Base-by-base conservation (phyloP, 148 eudicot genomes). In the Bassia scoparia region DNA sequence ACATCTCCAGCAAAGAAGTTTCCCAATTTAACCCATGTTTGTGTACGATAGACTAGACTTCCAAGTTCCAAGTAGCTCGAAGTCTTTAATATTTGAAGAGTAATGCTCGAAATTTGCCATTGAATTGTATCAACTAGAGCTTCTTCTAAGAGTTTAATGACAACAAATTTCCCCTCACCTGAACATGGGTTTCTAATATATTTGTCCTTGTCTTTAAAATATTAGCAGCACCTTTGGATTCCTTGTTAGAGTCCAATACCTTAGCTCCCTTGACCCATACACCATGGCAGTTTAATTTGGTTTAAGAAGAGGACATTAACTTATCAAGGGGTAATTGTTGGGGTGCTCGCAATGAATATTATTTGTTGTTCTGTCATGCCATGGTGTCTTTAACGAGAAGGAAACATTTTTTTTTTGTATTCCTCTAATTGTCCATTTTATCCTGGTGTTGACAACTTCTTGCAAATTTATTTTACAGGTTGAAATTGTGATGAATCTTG, bases 211-310 rank as follows among this genome's bases (percentile, higher is more conserved):
- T 95, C 99, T 81, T 75, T 76, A 95, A 83, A 72, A 92, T 90
- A 81, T 90, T 95, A 56, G 92, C 85, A 56, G 91, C 90, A 78
- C 99, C 99, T 79, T 95, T 91, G 17, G 94, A 88, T 76, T 92
- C 99, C 84, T 95, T 95, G 78, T 95, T 95, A 69, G 78, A 86
- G 35, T 86, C 90, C 84, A 95, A 80, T 59, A 92, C 89, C 80
- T 95, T 95, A n/a, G 99, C 99, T 44, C 97, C 97, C 79, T 95
- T 95, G n/a, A n/a, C n/a, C n/a, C n/a, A n/a, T n/a, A n/a, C n/a
- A n/a, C n/a, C n/a, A n/a, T n/a, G n/a, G n/a, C n/a, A n/a, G n/a
- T n/a, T n/a, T n/a, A n/a, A n/a, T n/a, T n/a, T n/a, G n/a, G n/a
- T n/a, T n/a, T n/a, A n/a, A 16, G 23, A 23, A 61, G 41, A 63